phyloP scores from a whole-genome alignment of 1,284 basidiomycete species.

The Cerrena zonata region DNA sequence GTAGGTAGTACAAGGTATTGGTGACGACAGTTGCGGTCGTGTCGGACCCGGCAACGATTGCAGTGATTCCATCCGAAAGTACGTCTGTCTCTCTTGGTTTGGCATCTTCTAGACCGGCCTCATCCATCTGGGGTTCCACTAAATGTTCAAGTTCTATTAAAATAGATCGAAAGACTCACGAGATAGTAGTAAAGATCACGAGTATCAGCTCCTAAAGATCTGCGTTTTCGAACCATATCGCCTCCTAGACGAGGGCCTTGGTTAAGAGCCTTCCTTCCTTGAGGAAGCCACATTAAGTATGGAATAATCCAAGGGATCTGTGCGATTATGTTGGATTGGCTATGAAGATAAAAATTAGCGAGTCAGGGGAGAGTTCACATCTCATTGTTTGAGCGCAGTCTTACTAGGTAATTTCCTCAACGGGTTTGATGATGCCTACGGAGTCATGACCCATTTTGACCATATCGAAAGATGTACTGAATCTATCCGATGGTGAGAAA shows the following conservation, averaged over 20 bases:
- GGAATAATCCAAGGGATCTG: slow-evolving; percentile 13
- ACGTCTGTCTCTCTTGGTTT: slow-evolving; percentile 5
- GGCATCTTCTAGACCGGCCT: slow-evolving; percentile 11
- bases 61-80: slow-evolving; percentile 11
- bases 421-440: neutral
- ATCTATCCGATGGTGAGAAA: neutral
- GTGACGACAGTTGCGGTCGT: slow-evolving; percentile 14
- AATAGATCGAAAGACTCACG: slow-evolving; percentile 13
- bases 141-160: no score
- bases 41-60: slow-evolving; percentile 16
- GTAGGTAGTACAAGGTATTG: slow-evolving; percentile 15
- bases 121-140: neutral
- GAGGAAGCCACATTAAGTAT: slow-evolving; percentile 3
- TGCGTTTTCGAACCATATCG: neutral
- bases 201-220: neutral
- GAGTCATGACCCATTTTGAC: slow-evolving; percentile 3
- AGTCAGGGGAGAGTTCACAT: neutral
- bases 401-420: slow-evolving; percentile 5
- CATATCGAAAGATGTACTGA: slow-evolving; percentile 7
- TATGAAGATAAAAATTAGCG: neutral
- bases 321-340: neutral
- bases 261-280: neutral
- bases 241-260: neutral
- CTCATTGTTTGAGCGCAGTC: no score
- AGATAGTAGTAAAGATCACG: slow-evolving; percentile 29